Evolutionary conservation across 176 grass and related monocot species (phyloP), one percentile per base, ranked within the genome.

Genomic region (Juncus inflexus): DNA sequence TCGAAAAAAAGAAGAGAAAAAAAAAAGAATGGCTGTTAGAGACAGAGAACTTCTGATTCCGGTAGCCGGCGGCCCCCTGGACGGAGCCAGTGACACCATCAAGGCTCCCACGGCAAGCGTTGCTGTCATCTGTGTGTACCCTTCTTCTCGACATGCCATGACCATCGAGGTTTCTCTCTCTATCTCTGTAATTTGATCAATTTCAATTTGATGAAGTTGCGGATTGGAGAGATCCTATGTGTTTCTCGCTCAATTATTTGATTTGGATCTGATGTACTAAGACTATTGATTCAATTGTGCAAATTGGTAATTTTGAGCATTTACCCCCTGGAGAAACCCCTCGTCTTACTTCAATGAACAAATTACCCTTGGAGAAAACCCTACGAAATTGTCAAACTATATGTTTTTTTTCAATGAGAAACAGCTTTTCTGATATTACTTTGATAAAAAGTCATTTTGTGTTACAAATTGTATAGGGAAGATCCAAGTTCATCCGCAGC

Each of bases 401-500:
- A 28, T 28, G 19, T 28, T 28, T 28, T 0, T 28, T 28, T 28
- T 28, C 19, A 28, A 28, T 28, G 19, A 28, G 19, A 28, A 28
- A 28, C 19, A 28, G 35, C 15, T 68, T 35, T 15, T 50, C 7
- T 16, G 19, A 64, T 9, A 62, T 0, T 7, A 60, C 36, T 42
- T 65, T 6, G 7, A 65, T 49, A 28, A 45, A 35, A 19, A 42
- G 37, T 65, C 4, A 47, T 0, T 50, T 65, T 65, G 5, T 64
- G 13, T 45, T 65, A 4, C 7, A 8, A 37, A 35, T 3, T 49
- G 7, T 71, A 66, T 60, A 90, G 86, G 86, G 69, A 8, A 81
- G 83, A 7, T 85, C 81, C 7, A 79, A 80, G 50, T 75, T 84
- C 74, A 81, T 90, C 35, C 74, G 86, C 8, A 78, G 86, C 65